These are phyloP conservation scores for Xylaria hypoxylon DNA, from an alignment of 2,329 filamentous ascomycete genomes.

Conservation along the genomic window DNA sequence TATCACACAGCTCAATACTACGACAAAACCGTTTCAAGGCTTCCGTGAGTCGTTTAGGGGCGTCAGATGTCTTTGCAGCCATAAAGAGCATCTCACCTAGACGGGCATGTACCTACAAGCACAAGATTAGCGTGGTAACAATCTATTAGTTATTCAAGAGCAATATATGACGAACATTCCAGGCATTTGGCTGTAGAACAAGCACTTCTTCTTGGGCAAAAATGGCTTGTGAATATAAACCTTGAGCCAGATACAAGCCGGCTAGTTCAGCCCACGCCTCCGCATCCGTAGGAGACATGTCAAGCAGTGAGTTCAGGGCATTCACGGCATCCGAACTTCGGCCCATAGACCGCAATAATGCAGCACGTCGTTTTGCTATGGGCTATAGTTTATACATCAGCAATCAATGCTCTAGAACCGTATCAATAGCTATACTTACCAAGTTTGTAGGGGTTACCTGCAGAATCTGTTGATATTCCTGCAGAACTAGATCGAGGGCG, in stretches of 20 bases:
- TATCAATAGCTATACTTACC: slow-evolving; percentile 61
- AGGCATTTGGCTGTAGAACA: slow-evolving; percentile 87
- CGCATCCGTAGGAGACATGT: slow-evolving; percentile 87
- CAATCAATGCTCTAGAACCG: slow-evolving; percentile 13
- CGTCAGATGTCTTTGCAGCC: slow-evolving; percentile 63
- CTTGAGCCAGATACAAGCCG: slow-evolving; percentile 85
- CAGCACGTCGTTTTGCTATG: slow-evolving; percentile 85
- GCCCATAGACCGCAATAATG: slow-evolving; percentile 80
- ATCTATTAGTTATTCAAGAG: slow-evolving; percentile 4
- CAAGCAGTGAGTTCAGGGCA: slow-evolving; percentile 79
- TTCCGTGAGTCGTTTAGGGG: slow-evolving; percentile 71
- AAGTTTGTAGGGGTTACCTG: slow-evolving; percentile 81
- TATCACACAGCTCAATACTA: slow-evolving; percentile 92
- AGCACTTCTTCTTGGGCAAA: slow-evolving; percentile 92
- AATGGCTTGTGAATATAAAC: slow-evolving; percentile 83
- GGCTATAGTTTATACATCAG: slow-evolving; percentile 63
- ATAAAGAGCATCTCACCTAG: slow-evolving; percentile 87
- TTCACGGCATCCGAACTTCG: slow-evolving; percentile 78
- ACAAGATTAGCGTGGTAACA: slow-evolving; percentile 46
- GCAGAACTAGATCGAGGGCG: slow-evolving; percentile 76
- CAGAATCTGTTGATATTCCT: slow-evolving; percentile 82
- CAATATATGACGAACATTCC: slow-evolving; percentile 77
- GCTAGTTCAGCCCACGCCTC: slow-evolving; percentile 94
- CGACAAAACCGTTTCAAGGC: slow-evolving; percentile 87
- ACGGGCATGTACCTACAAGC: slow-evolving; percentile 81